These are phyloP conservation scores for Xylaria sp. DNA, from an alignment of 495 filamentous ascomycete genomes.

Conservation along the genomic window DNA sequence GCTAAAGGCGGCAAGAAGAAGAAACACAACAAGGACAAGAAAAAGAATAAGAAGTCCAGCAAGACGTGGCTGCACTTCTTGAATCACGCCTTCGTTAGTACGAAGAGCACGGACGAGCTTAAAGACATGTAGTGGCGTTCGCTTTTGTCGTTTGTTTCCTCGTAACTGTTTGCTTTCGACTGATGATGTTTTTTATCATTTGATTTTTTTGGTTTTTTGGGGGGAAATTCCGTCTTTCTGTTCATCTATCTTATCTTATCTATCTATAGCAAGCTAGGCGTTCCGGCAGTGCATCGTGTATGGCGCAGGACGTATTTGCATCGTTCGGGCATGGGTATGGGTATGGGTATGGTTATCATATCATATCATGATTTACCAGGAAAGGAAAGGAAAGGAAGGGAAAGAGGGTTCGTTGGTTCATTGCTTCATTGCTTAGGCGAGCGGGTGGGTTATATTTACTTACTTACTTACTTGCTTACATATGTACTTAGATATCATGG, in stretches of 20 bases:
- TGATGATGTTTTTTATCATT: conserved; percentile 2
- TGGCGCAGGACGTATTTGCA: not conserved
- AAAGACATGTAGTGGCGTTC: conserved; percentile 45
- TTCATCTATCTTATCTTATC: conserved; percentile 5
- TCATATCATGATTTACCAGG: not conserved
- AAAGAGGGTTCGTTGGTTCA: not conserved
- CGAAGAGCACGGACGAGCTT: conserved; percentile 66
- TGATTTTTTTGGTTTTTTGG: conserved; percentile 5
- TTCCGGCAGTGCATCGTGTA: conserved; percentile 21
- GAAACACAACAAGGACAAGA: conserved; percentile 51
- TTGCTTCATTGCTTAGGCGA: too few relatives aligned
- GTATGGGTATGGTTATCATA: too few relatives aligned
- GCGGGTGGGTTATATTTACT: not conserved
- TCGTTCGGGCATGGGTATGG: not conserved
- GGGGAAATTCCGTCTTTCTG: too few relatives aligned
- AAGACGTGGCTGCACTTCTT: conserved; percentile 80
- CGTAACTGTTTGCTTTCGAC: not conserved
- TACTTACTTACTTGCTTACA: too few relatives aligned
- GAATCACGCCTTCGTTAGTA: conserved; percentile 79
- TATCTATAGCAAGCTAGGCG: conserved; percentile 30
- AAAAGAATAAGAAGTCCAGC: conserved; percentile 57
- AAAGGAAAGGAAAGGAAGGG: not conserved
- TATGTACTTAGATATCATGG: not conserved
- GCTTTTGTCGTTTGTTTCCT: too few relatives aligned
- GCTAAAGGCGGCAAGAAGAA: conserved; percentile 42